Conservation (phyloP, 805 yeast species). For the Barnettozyma salicaria region DNA sequence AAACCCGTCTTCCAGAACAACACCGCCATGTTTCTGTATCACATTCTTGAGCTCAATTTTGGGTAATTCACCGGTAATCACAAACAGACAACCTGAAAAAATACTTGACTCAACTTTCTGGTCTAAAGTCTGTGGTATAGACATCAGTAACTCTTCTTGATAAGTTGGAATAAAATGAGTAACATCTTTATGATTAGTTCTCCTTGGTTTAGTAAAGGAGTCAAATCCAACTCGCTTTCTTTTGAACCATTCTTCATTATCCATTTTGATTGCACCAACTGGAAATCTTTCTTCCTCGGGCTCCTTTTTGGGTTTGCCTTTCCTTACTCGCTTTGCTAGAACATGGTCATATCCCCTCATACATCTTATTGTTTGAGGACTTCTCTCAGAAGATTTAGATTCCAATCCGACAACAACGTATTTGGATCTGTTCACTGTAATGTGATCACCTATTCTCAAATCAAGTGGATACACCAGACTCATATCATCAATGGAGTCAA, state of each 20-base stretch:
- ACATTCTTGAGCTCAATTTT: constrained; percentile 28
- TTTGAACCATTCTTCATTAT: constrained; percentile 31
- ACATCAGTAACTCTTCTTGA: constrained; percentile 9
- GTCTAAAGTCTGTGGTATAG: constrained; percentile 7
- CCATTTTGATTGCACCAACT: constrained; percentile 29
- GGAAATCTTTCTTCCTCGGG: constrained; percentile 20
- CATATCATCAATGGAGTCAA: constrained; percentile 31
- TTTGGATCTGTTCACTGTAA: constrained; percentile 32
- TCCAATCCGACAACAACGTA: constrained; percentile 45
- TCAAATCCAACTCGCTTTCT: constrained; percentile 26
- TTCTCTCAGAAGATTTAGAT: constrained; percentile 13
- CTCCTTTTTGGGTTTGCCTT: constrained; percentile 9
- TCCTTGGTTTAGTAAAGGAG: constrained; percentile 10
- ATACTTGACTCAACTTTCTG: constrained; percentile 7
- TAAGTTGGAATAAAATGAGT: constrained; percentile 11
- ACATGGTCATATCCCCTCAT: constrained; percentile 57
- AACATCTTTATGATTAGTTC: constrained; percentile 12
- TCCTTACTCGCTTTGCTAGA: constrained; percentile 27
- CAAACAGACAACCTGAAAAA: constrained; percentile 34
- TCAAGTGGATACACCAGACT: constrained; percentile 36
- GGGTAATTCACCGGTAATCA: constrained; percentile 31
- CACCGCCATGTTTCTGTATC: constrained; percentile 41
- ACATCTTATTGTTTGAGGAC: constrained; percentile 37
- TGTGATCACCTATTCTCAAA: constrained; percentile 50
- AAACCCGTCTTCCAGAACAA: constrained; percentile 31